Evolutionary conservation across 2,329 filamentous ascomycete genomes (phyloP).

Genomic region (Boeremia lycopersici): DNA sequence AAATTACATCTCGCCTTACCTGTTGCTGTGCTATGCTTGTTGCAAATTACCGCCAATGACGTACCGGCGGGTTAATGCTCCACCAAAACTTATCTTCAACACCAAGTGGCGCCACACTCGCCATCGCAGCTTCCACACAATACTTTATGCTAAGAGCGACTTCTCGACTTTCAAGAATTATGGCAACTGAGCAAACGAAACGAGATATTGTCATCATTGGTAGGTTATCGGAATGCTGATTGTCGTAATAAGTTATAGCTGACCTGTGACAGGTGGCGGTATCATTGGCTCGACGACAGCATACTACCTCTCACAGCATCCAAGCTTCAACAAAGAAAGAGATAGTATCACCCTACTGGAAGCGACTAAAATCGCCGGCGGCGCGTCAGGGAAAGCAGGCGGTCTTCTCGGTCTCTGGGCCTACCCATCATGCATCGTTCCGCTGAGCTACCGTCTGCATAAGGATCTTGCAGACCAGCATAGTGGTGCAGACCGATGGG

Average conservation of each 20-base stretch:
- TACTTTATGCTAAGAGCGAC: conserved; percentile 30
- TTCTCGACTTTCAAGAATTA: conserved; percentile 25
- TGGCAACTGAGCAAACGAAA: conserved; percentile 33
- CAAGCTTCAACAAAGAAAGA: conserved; percentile 73
- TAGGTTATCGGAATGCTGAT: conserved; percentile 6
- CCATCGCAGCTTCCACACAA: neutral
- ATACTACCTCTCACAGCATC: conserved; percentile 88
- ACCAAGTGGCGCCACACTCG: conserved; percentile 23
- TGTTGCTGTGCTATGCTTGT: neutral
- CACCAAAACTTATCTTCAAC: conserved; percentile 20
- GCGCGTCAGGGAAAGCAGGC: conserved; percentile 92
- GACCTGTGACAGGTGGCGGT: conserved; percentile 70
- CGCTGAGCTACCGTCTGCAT: conserved; percentile 83
- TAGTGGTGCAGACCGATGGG: conserved; percentile 78
- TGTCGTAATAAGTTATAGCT: neutral
- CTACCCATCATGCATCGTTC: conserved; percentile 82
- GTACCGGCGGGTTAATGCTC: conserved; percentile 16
- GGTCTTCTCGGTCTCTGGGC: conserved; percentile 91
- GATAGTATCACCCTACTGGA: conserved; percentile 88
- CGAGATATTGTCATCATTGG: conserved; percentile 47
- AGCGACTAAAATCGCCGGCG: conserved; percentile 83
- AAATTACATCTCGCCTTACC: neutral
- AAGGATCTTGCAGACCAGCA: conserved; percentile 84
- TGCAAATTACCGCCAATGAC: conserved; percentile 21
- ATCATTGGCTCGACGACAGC: conserved; percentile 92